phyloP scores from a whole-genome alignment of 176 grass and related monocot species.

The Lolium multiflorum region DNA sequence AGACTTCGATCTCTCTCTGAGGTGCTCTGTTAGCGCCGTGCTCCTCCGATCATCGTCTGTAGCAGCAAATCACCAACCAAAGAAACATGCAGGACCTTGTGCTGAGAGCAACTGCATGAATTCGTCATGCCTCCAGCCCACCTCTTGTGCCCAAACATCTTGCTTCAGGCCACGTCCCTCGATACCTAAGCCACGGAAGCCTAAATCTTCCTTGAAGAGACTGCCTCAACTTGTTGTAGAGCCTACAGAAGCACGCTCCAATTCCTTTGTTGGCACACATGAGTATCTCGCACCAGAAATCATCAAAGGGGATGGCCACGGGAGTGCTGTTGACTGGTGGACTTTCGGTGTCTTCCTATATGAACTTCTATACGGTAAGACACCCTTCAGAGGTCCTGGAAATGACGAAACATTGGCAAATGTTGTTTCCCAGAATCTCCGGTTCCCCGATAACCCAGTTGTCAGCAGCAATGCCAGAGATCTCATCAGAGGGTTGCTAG shows the following conservation, averaged over 20 bases:
- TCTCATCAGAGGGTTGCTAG: conserved; percentile 68
- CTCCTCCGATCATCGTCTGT: conserved; percentile 65
- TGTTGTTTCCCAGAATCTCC: conserved; percentile 71
- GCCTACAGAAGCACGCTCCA: conserved; percentile 66
- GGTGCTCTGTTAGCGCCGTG: conserved; percentile 67
- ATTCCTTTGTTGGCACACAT: conserved; percentile 80
- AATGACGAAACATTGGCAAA: conserved; percentile 81
- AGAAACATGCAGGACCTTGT: conserved; percentile 64
- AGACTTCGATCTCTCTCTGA: conserved; percentile 76
- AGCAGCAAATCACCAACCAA: conserved; percentile 49
- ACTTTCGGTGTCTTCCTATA: conserved; percentile 77
- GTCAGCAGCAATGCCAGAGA: conserved; percentile 65
- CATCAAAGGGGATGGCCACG: conserved; percentile 82
- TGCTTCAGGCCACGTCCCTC: conserved; percentile 68
- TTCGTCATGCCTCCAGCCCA: conserved; percentile 65
- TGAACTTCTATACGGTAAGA: conserved; percentile 73
- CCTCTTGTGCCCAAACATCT: conserved; percentile 69
- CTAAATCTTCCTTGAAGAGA: conserved; percentile 52
- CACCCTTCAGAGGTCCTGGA: conserved; percentile 70
- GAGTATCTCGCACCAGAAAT: conserved; percentile 83
- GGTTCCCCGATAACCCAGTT: conserved; percentile 62
- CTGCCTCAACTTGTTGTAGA: conserved; percentile 77
- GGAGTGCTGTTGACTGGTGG: conserved; percentile 86
- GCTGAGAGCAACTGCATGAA: conserved; percentile 73
- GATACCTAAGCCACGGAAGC: conserved; percentile 59